Base-by-base conservation (phyloP, 306 rosid species). In the Prinsepia uniflora region DNA sequence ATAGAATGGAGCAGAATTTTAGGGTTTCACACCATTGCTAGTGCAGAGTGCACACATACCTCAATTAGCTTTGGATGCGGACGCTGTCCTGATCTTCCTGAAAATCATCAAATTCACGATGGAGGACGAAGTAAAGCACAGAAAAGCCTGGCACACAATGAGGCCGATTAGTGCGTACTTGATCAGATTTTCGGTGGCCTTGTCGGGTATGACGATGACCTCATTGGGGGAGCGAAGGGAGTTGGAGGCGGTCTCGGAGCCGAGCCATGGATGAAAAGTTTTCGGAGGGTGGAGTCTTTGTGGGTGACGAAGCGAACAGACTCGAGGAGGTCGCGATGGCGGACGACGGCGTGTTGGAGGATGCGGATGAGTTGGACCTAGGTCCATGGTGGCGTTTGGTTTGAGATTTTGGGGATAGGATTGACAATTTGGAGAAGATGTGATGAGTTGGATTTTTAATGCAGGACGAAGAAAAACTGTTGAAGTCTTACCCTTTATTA, bases 241-340 rank as follows among this genome's bases (percentile, higher is more conserved):
- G 8, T 89, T 89, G 43, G 86, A 82, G 67, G 96, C 81, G 45
- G 96, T 86, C 36, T 89, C 96, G 78, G 85, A 82, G 1, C 88
- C 86, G 10, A 89, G 89, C 96, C 96, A 1, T 91, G 91, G 74
- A 89, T 65, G 75, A 89, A 89, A n/a, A 89, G 85, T 78, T 89
- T 89, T 1, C 96, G 96, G 74, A 82, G 96, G 17, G 96, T 59
- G 39, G 82, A 55, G 39, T 86, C 91, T 0, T 86, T 52, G 50
- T 86, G 87, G 0, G 85, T 86, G 12, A 81, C 24, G 36, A 83
- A 55, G 4, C 96, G 85, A 8, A 79, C 83, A 45, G 86, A 72
- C 34, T 81, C 62, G 15, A 89, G 89, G 11, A 89, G 85, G 68
- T 89, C 91, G 6, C 72, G 48, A 59, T 89, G 91, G 69, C 84